phyloP scores from a whole-genome alignment of 768 basidiomycete species.

The Termitomyces sp. region DNA sequence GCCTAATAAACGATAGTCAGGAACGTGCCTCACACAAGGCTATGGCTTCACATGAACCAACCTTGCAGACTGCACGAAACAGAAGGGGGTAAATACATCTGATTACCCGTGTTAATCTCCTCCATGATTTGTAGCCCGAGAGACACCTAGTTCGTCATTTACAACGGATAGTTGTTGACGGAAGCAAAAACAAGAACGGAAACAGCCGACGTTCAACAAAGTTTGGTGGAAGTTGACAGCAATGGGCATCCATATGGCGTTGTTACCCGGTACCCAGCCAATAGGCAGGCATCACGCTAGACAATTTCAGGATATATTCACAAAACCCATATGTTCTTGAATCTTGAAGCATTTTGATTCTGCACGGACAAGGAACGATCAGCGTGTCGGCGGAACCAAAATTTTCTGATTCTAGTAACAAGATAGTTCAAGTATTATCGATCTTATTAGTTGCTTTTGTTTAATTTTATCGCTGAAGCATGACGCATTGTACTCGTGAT shows the following conservation, averaged over 20 bases:
- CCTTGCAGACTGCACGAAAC: neutral
- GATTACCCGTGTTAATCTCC: neutral
- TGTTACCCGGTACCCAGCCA: neutral
- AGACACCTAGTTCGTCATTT: constrained; percentile 1
- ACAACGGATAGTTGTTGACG: neutral
- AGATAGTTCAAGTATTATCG: neutral
- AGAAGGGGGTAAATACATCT: neutral
- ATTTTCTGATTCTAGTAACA: neutral
- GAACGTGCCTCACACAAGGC: constrained; percentile 7
- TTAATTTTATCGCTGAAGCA: neutral
- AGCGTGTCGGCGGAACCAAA: constrained; percentile 5
- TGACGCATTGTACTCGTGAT: no score
- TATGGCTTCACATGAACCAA: neutral
- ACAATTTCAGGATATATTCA: neutral
- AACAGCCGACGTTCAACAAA: constrained; percentile 6
- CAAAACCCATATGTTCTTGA: neutral
- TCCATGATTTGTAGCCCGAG: neutral
- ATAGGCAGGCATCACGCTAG: neutral
- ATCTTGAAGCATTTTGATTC: neutral
- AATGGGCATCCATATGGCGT: neutral
- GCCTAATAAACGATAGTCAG: constrained; percentile 2
- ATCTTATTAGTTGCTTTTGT: neutral
- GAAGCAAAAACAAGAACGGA: constrained; percentile 2
- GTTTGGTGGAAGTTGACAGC: neutral
- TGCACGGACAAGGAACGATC: constrained; percentile 1